Evolutionary conservation across 495 filamentous ascomycete species (phyloP).

Genomic region (Podospora pseudocomata): DNA sequence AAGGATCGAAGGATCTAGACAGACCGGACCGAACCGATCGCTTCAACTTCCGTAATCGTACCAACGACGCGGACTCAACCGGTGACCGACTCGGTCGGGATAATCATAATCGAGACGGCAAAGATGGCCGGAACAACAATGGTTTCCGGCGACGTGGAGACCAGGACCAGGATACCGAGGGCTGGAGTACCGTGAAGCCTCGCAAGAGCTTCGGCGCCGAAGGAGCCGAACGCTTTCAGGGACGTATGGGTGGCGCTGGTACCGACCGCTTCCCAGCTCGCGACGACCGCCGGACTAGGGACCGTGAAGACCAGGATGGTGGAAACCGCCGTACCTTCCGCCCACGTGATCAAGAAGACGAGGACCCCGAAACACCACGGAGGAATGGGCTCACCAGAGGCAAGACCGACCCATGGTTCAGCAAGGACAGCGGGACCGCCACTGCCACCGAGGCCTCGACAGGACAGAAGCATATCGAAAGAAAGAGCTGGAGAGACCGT

Average conservation of each 20-base stretch:
- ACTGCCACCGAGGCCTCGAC: constrained; percentile 36
- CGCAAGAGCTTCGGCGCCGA: constrained; percentile 63
- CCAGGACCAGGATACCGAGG: constrained; percentile 53
- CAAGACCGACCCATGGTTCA: constrained; percentile 46
- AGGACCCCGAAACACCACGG: constrained; percentile 54
- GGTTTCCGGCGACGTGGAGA: constrained; percentile 49
- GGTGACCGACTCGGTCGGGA: constrained; percentile 44
- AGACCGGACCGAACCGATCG: constrained; percentile 61
- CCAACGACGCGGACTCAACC: constrained; percentile 62
- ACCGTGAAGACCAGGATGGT: constrained; percentile 50
- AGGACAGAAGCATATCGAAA: constrained; percentile 56
- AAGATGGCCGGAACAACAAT: constrained; percentile 44
- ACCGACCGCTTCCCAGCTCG: constrained; percentile 33
- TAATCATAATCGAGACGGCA: constrained; percentile 24
- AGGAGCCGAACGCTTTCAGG: constrained; percentile 59
- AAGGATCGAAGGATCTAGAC: constrained; percentile 49
- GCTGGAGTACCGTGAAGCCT: constrained; percentile 59
- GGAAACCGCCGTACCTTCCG: constrained; percentile 50
- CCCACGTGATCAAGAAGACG: constrained; percentile 47
- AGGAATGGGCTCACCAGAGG: constrained; percentile 48
- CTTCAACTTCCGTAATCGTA: constrained; percentile 63
- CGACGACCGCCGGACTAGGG: constrained; percentile 42
- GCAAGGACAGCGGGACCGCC: constrained; percentile 34
- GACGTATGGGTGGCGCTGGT: constrained; percentile 40
- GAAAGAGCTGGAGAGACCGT: constrained; percentile 66